Conservation (phyloP, 306 rosid species). For the Calophaca sinica region DNA sequence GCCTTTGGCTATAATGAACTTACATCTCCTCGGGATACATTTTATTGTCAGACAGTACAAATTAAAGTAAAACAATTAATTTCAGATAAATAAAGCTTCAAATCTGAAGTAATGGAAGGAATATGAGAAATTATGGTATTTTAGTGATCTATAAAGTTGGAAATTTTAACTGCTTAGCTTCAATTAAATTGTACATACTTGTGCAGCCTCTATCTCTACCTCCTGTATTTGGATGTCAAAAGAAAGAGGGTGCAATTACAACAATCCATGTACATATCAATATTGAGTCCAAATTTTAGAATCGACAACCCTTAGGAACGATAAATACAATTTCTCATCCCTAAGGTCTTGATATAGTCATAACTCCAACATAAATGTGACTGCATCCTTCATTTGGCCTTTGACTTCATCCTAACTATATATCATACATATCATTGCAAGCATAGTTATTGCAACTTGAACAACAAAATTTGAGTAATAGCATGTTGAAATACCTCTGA, state of each 20-base stretch:
- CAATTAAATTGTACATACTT: conserved; percentile 53
- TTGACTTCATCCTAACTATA: too few species aligned
- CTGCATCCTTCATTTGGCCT: too few species aligned
- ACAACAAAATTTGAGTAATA: conserved; percentile 28
- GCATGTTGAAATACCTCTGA: conserved; percentile 55
- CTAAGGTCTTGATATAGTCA: too few species aligned
- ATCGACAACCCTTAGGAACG: too few species aligned
- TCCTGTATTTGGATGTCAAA: conserved; percentile 74
- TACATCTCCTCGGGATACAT: background rate
- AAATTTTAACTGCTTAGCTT: conserved; percentile 9
- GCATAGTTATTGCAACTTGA: conserved; percentile 23
- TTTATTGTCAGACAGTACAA: background rate
- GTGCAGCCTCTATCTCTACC: conserved; percentile 74
- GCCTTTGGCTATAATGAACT: conserved; percentile 5
- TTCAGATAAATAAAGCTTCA: background rate
- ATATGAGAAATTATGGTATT: conserved; percentile 13
- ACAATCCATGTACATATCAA: too few species aligned
- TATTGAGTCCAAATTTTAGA: too few species aligned
- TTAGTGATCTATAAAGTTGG: conserved; percentile 24
- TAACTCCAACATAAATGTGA: too few species aligned
- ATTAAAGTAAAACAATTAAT: conserved; percentile 8
- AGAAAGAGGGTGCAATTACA: conserved; percentile 65
- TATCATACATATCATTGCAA: too few species aligned
- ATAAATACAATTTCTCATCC: too few species aligned
- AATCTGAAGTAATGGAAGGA: conserved; percentile 2